phyloP scores from a whole-genome alignment of 2,329 filamentous ascomycete genomes.

The Iodosphaeria phyllophila region DNA sequence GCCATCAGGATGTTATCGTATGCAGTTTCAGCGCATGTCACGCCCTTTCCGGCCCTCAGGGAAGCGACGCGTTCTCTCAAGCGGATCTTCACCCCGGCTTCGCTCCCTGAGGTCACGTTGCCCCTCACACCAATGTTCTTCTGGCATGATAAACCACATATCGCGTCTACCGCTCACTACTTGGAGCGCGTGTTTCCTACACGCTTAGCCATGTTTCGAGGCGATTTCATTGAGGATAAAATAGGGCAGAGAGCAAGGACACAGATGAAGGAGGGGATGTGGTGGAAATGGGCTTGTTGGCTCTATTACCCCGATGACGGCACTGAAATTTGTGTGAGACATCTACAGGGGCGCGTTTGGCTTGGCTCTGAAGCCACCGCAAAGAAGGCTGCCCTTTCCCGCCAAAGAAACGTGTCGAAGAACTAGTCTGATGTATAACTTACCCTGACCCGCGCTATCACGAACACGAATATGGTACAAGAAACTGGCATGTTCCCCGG shows the following conservation, averaged over 20 bases:
- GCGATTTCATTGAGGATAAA: slow-evolving; percentile 37
- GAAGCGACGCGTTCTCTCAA: slow-evolving; percentile 22
- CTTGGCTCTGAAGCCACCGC: slow-evolving; percentile 18
- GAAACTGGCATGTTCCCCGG: too few species aligned
- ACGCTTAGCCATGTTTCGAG: slow-evolving; percentile 27
- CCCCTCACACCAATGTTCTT: slow-evolving; percentile 36
- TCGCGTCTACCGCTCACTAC: slow-evolving; percentile 29
- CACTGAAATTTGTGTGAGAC: slow-evolving; percentile 23
- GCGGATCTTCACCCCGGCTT: slow-evolving; percentile 15
- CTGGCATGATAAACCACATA: slow-evolving; percentile 39
- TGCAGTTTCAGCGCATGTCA: slow-evolving; percentile 25
- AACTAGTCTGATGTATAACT: too few species aligned
- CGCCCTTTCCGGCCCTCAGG: slow-evolving; percentile 20
- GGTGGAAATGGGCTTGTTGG: slow-evolving; percentile 35
- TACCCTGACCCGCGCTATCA: too few species aligned
- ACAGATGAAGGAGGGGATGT: slow-evolving; percentile 35
- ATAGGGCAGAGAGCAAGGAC: slow-evolving; percentile 32
- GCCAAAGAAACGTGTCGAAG: slow-evolving; percentile 1
- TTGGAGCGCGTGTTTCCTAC: slow-evolving; percentile 28
- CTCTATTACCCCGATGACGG: slow-evolving; percentile 31
- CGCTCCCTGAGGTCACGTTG: slow-evolving; percentile 8
- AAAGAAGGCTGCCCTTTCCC: slow-evolving; percentile 1
- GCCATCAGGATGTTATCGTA: slow-evolving; percentile 32
- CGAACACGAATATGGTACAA: too few species aligned
- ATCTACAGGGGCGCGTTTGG: slow-evolving; percentile 32